These are phyloP conservation scores for Aureobasidium sp. DNA, from an alignment of 2,329 filamentous ascomycete genomes.

Conservation along the genomic window DNA sequence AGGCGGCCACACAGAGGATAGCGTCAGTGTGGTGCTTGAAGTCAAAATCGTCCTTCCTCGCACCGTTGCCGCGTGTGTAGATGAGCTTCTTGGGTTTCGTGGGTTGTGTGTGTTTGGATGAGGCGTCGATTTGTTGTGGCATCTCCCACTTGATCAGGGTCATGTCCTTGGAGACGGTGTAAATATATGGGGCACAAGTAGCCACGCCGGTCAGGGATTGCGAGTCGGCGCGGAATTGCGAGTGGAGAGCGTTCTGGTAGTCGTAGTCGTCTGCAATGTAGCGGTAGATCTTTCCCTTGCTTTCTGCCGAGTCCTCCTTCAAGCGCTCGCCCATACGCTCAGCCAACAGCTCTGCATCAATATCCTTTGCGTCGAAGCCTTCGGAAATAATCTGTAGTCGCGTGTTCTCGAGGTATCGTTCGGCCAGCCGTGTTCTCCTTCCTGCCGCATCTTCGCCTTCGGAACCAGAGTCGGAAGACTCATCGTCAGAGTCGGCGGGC, in stretches of 20 bases:
- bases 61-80: constrained; percentile 68
- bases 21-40: constrained; percentile 78
- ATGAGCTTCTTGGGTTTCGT: constrained; percentile 67
- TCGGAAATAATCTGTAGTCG: constrained; percentile 78
- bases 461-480: constrained; percentile 53
- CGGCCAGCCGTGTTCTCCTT: constrained; percentile 85
- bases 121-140: constrained; percentile 52
- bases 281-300: constrained; percentile 90
- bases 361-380: constrained; percentile 94
- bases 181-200: constrained; percentile 80
- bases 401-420: constrained; percentile 93
- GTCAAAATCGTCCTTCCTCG: constrained; percentile 66
- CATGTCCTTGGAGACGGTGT: constrained; percentile 89
- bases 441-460: constrained; percentile 91
- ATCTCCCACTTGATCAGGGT: constrained; percentile 91
- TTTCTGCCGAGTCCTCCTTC: constrained; percentile 91
- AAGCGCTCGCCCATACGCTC: constrained; percentile 68
- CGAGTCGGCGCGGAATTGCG: constrained; percentile 82
- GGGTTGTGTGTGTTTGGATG: constrained; percentile 63
- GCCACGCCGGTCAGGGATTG: constrained; percentile 83
- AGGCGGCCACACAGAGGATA: constrained; percentile 88
- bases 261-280: constrained; percentile 79
- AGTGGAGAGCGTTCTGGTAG: constrained; percentile 72
- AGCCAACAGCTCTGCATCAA: constrained; percentile 93
- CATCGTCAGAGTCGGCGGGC: constrained; percentile 15